A percentile compares a stretch with the other conserved stretches of the same genome.
phyloP scores from a whole-genome alignment of 371 early-diverging fungal genomes.

The Actinomortierella ambigua region DNA sequence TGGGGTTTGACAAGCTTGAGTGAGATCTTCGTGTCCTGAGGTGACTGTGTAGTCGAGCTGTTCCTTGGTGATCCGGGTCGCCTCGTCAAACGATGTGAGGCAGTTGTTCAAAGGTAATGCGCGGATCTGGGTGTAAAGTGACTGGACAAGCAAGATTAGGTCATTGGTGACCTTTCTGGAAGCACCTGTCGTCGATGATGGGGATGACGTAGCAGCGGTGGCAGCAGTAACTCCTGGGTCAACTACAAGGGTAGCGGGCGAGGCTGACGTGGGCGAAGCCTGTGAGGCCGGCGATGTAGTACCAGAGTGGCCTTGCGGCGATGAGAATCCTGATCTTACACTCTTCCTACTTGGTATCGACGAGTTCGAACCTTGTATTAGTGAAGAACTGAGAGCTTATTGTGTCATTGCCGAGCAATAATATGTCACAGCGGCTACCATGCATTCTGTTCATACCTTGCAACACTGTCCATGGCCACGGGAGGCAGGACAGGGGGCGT shows the following conservation, averaged over 20 bases:
- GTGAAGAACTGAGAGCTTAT: too few species aligned
- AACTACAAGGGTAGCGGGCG: slow-evolving; percentile 8
- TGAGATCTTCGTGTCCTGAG: slow-evolving; percentile 35
- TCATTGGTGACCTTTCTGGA: slow-evolving; percentile 51
- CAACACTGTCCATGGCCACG: background rate
- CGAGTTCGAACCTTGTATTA: too few species aligned
- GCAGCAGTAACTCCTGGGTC: slow-evolving; percentile 9
- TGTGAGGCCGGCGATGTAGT: background rate
- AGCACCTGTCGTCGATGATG: slow-evolving; percentile 9
- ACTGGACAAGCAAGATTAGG: slow-evolving; percentile 61
- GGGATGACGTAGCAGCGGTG: slow-evolving; percentile 12
- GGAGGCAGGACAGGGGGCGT: slow-evolving; percentile 4
- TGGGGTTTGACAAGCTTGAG: slow-evolving; percentile 13
- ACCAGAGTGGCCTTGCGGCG: too few species aligned
- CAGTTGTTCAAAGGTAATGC: slow-evolving; percentile 59
- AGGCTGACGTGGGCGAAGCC: slow-evolving; percentile 14
- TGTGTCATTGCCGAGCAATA: too few species aligned
- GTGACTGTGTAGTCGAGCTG: slow-evolving; percentile 39
- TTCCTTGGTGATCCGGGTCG: slow-evolving; percentile 22
- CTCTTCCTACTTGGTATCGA: too few species aligned
- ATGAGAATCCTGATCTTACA: too few species aligned
- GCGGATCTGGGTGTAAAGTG: slow-evolving; percentile 66
- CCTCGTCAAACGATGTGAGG: slow-evolving; percentile 38
- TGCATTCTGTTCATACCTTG: slow-evolving; percentile 13
- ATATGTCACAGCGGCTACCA: too few species aligned